A percentile compares a stretch with the other conserved stretches of the same genome.
These are phyloP conservation scores for Nicotiana obtusifolia DNA, from an alignment of 257 asterid species.

Conservation along the genomic window DNA sequence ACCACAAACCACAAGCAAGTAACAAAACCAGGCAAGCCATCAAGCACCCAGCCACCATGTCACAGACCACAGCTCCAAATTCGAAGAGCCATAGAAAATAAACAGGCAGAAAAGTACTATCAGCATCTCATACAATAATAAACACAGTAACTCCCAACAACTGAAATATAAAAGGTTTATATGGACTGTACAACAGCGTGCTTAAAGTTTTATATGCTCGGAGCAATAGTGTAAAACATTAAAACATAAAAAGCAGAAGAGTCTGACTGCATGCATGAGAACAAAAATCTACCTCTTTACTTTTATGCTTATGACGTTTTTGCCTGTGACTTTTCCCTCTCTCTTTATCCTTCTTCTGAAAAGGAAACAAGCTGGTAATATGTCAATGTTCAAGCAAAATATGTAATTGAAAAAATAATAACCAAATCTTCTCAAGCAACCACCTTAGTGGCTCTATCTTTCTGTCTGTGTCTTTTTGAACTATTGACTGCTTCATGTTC, in stretches of 20 bases:
- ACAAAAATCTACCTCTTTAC: constrained; percentile 60
- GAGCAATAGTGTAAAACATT: neutral
- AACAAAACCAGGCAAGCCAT: constrained; percentile 51
- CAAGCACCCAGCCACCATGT: constrained; percentile 54
- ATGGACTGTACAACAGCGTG: neutral
- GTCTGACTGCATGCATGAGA: constrained; percentile 5
- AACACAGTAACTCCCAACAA: neutral
- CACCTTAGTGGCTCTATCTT: constrained; percentile 65
- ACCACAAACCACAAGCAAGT: constrained; percentile 55
- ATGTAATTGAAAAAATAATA: neutral
- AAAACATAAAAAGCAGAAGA: neutral
- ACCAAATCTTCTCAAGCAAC: constrained; percentile 7
- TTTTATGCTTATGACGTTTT: constrained; percentile 61
- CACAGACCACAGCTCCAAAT: constrained; percentile 98
- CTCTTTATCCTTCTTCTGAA: constrained; percentile 68
- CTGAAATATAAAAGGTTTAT: neutral
- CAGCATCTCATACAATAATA: constrained; percentile 32
- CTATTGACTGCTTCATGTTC: constrained; percentile 51
- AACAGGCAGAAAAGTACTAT: constrained; percentile 63
- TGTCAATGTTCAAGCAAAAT: neutral
- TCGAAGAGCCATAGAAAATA: constrained; percentile 74
- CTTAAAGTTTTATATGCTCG: neutral
- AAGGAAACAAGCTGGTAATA: constrained; percentile 25
- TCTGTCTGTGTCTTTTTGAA: constrained; percentile 61
- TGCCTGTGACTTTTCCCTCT: constrained; percentile 56